Percentiles rank a stretch among this genome's conserved stretches.
Evolutionary conservation across 169 alveolate genomes (phyloP).

Genomic region (Plasmodium yoelii): DNA sequence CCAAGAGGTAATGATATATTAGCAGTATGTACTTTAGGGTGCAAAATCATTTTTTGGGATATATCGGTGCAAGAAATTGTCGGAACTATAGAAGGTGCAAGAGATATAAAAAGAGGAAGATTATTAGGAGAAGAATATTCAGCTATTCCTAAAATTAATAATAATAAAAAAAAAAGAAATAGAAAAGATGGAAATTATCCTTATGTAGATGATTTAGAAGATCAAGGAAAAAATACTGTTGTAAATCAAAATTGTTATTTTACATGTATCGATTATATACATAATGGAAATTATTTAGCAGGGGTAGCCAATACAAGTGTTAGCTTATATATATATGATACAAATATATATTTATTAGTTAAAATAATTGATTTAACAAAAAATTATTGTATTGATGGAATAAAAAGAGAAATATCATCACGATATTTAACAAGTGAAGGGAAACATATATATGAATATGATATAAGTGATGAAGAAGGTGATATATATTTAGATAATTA

Average conservation of each 20-base stretch:
- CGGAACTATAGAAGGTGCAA: slow-evolving; percentile 91
- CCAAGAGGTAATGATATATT: slow-evolving; percentile 93
- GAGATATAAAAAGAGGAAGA: slow-evolving; percentile 89
- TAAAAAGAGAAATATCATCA: slow-evolving; percentile 48
- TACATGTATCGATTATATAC: slow-evolving; percentile 48
- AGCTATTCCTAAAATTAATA: slow-evolving; percentile 76
- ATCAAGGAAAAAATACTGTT: slow-evolving; percentile 35
- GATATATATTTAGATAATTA: slow-evolving; percentile 40
- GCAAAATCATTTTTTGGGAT: slow-evolving; percentile 89
- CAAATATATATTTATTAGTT: slow-evolving; percentile 25
- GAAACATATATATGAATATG: slow-evolving; percentile 22
- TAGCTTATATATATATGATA: slow-evolving; percentile 37
- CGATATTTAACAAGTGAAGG: slow-evolving; percentile 54
- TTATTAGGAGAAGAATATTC: slow-evolving; percentile 83
- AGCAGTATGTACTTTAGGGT: slow-evolving; percentile 89
- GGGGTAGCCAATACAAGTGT: slow-evolving; percentile 67
- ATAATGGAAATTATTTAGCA: slow-evolving; percentile 44
- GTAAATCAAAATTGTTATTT: slow-evolving; percentile 45
- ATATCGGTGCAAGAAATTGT: slow-evolving; percentile 83
- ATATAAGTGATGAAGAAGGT: slow-evolving; percentile 70
- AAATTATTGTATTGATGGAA: slow-evolving; percentile 54
- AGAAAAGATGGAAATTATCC: background rate
- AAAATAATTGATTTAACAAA: slow-evolving; percentile 42
- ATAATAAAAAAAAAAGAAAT: slow-evolving; percentile 10
- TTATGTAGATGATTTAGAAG: slow-evolving; percentile 33